These are phyloP conservation scores for Begonia peltatifolia DNA, from an alignment of 306 rosid genomes.

Conservation along the genomic window DNA sequence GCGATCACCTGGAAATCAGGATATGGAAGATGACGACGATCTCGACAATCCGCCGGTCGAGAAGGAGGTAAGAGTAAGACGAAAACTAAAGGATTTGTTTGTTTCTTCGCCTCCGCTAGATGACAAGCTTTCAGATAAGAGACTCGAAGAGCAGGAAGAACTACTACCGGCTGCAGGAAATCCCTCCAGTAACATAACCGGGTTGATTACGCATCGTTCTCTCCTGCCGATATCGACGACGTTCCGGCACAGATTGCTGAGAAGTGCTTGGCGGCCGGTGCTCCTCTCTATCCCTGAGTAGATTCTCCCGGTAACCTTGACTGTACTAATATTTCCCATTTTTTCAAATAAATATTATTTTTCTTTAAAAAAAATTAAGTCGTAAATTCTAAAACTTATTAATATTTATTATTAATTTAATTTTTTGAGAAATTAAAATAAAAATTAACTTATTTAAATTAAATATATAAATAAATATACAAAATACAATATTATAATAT, in stretches of 20 bases:
- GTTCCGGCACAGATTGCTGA: constrained; percentile 56
- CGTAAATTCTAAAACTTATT: no score
- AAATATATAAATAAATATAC: no score
- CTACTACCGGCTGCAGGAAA: constrained; percentile 13
- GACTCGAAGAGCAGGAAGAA: constrained; percentile 14
- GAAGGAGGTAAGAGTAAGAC: constrained; percentile 39
- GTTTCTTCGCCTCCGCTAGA: constrained; percentile 56
- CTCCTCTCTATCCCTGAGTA: constrained; percentile 74
- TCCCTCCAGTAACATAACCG: constrained; percentile 5
- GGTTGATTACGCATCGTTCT: constrained; percentile 17
- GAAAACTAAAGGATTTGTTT: constrained; percentile 58
- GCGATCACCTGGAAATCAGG: constrained; percentile 23
- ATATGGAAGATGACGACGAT: constrained; percentile 9
- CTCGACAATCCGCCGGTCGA: constrained; percentile 8
- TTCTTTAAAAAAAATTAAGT: not conserved
- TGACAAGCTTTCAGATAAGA: constrained; percentile 24
- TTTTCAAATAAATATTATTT: not conserved
- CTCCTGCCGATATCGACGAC: constrained; percentile 52
- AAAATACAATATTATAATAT: no score
- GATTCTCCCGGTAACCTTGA: constrained; percentile 3
- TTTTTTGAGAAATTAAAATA: no score
- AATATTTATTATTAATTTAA: no score
- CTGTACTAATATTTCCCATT: constrained; percentile 19
- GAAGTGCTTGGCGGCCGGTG: constrained; percentile 80
- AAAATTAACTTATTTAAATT: no score